These are phyloP conservation scores for Starmerella gropengiesseri DNA, from an alignment of 805 yeast genomes.

Conservation along the genomic window DNA sequence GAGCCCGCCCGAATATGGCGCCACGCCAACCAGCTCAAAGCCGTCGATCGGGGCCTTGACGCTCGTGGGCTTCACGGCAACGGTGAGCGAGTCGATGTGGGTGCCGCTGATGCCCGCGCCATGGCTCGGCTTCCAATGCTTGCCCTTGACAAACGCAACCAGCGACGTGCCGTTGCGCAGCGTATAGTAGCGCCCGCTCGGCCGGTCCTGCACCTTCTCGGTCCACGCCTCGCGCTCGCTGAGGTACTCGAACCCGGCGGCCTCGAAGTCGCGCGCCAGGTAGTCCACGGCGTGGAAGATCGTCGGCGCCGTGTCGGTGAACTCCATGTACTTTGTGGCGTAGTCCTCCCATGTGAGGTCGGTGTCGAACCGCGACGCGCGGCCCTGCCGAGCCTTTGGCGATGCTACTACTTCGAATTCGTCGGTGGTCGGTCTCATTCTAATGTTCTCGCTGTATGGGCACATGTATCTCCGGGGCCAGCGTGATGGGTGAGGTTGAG, in stretches of 20 bases:
- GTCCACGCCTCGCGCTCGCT: slow-evolving; percentile 54
- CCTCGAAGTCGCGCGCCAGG: slow-evolving; percentile 39
- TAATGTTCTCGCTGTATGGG: slow-evolving; percentile 14
- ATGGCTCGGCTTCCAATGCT: slow-evolving; percentile 50
- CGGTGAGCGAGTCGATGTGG: slow-evolving; percentile 67
- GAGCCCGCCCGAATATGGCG: slow-evolving; percentile 60
- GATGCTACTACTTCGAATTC: slow-evolving; percentile 25
- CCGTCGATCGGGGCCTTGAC: slow-evolving; percentile 54
- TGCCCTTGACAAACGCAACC: slow-evolving; percentile 61
- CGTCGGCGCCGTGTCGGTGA: slow-evolving; percentile 64
- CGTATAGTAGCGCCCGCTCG: slow-evolving; percentile 40
- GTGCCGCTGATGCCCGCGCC: slow-evolving; percentile 60
- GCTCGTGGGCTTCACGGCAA: slow-evolving; percentile 61
- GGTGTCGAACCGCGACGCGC: slow-evolving; percentile 18
- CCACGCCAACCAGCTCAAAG: slow-evolving; percentile 67
- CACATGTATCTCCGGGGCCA: slow-evolving; percentile 11
- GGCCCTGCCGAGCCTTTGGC: background rate
- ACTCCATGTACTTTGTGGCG: slow-evolving; percentile 45
- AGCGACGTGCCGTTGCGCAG: slow-evolving; percentile 58
- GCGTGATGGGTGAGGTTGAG: background rate
- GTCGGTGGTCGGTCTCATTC: slow-evolving; percentile 15
- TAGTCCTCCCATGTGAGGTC: slow-evolving; percentile 22
- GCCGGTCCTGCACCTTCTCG: slow-evolving; percentile 33
- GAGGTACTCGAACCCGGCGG: slow-evolving; percentile 53
- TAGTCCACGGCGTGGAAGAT: slow-evolving; percentile 57